phyloP scores from a whole-genome alignment of 1,284 basidiomycete genomes.

The Pholiota adiposa region DNA sequence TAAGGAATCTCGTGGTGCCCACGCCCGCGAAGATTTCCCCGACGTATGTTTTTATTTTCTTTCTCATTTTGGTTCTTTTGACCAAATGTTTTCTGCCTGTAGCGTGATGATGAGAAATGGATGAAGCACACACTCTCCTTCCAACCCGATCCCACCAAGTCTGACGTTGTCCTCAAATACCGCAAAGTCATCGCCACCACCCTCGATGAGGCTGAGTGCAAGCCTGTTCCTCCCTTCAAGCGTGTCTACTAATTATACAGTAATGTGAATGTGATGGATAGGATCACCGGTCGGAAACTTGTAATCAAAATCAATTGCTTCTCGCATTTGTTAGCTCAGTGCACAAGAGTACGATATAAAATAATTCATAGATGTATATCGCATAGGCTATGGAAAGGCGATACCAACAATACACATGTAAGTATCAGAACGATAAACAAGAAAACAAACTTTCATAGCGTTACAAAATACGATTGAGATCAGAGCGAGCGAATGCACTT shows the following conservation, averaged over 20 bases:
- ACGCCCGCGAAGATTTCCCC: slow-evolving; percentile 96
- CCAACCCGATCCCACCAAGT: slow-evolving; percentile 74
- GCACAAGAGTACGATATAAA: slow-evolving; percentile 6
- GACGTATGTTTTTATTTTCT: slow-evolving; percentile 55
- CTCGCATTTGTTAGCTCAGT: slow-evolving; percentile 1
- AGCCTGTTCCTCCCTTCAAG: slow-evolving; percentile 86
- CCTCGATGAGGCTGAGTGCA: slow-evolving; percentile 96
- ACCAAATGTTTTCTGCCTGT: slow-evolving; percentile 3
- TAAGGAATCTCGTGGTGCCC: slow-evolving; percentile 97
- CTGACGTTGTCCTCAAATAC: slow-evolving; percentile 91
- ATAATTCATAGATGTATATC: slow-evolving; percentile 19
- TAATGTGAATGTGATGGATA: background rate
- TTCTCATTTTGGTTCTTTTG: too few species aligned
- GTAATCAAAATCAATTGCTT: slow-evolving; percentile 20
- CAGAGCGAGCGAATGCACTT: slow-evolving; percentile 51
- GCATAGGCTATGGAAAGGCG: slow-evolving; percentile 6
- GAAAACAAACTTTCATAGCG: slow-evolving; percentile 2
- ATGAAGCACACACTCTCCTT: slow-evolving; percentile 95
- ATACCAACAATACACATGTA: slow-evolving; percentile 4
- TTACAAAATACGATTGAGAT: slow-evolving; percentile 45
- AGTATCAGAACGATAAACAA: slow-evolving; percentile 9
- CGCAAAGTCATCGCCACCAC: slow-evolving; percentile 86
- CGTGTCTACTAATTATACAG: slow-evolving; percentile 67
- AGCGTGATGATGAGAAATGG: slow-evolving; percentile 91
- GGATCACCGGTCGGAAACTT: background rate